A percentile compares a stretch with the other conserved stretches of the same genome.
These are phyloP conservation scores for Hymenoscyphus occultus DNA, from an alignment of 2,329 filamentous ascomycete genomes.

Conservation along the genomic window DNA sequence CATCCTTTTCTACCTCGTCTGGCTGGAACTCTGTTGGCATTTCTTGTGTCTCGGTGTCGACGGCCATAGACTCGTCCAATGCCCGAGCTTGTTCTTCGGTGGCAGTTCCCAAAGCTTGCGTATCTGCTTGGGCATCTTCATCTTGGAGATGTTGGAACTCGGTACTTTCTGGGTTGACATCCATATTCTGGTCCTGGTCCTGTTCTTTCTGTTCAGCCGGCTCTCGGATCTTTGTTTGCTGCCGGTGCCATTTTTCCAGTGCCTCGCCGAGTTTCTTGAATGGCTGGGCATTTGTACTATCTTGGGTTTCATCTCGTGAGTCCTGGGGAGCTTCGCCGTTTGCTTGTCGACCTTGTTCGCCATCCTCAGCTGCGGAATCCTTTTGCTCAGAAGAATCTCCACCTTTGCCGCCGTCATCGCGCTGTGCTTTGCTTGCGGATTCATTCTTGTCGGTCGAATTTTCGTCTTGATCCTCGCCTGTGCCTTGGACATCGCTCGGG, in stretches of 20 bases:
- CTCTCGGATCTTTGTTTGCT: slow-evolving; percentile 73
- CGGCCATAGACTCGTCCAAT: slow-evolving; percentile 84
- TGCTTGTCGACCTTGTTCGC: slow-evolving; percentile 47
- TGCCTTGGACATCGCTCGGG: slow-evolving; percentile 60
- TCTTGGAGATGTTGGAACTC: slow-evolving; percentile 93
- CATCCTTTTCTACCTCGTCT: slow-evolving; percentile 42
- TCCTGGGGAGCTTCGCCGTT: slow-evolving; percentile 41
- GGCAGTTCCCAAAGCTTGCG: slow-evolving; percentile 86
- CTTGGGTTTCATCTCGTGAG: slow-evolving; percentile 38
- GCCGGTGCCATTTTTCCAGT: slow-evolving; percentile 87
- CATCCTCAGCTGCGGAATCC: slow-evolving; percentile 61
- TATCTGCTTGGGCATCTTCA: slow-evolving; percentile 76
- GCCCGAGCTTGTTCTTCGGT: slow-evolving; percentile 82
- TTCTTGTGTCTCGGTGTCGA: slow-evolving; percentile 65
- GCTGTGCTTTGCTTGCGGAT: slow-evolving; percentile 58
- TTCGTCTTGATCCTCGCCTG: slow-evolving; percentile 63
- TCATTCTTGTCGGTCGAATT: slow-evolving; percentile 60
- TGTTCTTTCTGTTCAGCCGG: slow-evolving; percentile 51
- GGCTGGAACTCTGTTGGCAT: slow-evolving; percentile 52
- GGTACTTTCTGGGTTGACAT: slow-evolving; percentile 66
- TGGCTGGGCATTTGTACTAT: slow-evolving; percentile 56
- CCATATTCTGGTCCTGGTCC: slow-evolving; percentile 30
- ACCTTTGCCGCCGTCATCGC: slow-evolving; percentile 64
- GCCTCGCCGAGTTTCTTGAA: slow-evolving; percentile 95
- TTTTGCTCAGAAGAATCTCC: slow-evolving; percentile 63